phyloP scores from a whole-genome alignment of 148 eudicot genomes.

The Polygonum aviculare region DNA sequence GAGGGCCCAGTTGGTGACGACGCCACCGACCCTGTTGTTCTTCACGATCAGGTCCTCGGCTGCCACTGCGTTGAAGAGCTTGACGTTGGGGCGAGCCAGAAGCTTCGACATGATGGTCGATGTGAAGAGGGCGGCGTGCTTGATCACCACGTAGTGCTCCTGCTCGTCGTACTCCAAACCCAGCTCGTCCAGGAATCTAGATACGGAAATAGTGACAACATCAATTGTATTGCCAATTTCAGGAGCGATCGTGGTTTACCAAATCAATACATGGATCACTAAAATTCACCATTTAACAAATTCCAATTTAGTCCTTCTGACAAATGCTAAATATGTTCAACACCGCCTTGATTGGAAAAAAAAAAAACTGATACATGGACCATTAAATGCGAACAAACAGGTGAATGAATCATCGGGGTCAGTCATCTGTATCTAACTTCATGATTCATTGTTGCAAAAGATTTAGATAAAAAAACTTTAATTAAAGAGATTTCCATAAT shows the following conservation, averaged over 20 bases:
- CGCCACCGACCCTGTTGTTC: conserved; percentile 63
- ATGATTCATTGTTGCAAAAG: neutral
- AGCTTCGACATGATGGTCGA: conserved; percentile 84
- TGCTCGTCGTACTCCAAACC: conserved; percentile 67
- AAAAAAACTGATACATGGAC: too few species aligned
- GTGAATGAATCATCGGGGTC: neutral
- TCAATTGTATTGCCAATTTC: neutral
- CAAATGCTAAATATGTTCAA: too few species aligned
- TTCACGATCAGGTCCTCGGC: conserved; percentile 89
- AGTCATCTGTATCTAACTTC: neutral
- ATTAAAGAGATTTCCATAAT: neutral
- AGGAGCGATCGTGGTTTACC: neutral
- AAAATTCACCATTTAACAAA: neutral
- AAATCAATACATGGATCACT: too few species aligned
- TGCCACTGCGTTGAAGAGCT: conserved; percentile 88
- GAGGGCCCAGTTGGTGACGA: conserved; percentile 92
- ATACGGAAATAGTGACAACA: neutral
- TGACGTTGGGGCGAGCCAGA: conserved; percentile 78
- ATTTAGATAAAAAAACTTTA: neutral
- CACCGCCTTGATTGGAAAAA: too few species aligned
- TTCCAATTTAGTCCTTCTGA: too few species aligned
- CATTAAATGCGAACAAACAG: too few species aligned
- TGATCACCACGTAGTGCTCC: conserved; percentile 80
- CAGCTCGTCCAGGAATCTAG: conserved; percentile 65
- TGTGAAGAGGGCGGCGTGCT: conserved; percentile 88